These are phyloP conservation scores for Deinandra increscens DNA, from an alignment of 129 eudicot species.

Conservation along the genomic window DNA sequence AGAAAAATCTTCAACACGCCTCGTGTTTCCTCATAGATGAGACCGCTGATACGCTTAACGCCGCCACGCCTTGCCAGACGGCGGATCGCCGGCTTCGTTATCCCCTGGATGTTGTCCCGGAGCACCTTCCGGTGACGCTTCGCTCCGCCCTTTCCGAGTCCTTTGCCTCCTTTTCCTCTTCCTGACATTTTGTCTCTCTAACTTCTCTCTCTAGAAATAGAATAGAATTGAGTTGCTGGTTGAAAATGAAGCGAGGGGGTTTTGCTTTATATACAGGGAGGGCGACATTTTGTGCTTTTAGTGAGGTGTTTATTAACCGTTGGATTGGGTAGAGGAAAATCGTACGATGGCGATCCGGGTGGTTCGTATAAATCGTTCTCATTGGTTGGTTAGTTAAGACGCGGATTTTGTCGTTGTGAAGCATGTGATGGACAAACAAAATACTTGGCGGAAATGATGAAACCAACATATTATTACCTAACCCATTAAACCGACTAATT, in stretches of 20 bases:
- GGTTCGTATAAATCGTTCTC: neutral
- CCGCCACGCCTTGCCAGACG: neutral
- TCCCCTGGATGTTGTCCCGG: neutral
- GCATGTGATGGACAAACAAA: neutral
- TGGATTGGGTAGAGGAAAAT: neutral
- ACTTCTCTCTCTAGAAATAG: neutral
- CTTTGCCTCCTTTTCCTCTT: conserved; percentile 2
- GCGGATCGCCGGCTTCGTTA: neutral
- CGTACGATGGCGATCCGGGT: neutral
- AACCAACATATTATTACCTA: too few species aligned
- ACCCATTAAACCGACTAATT: too few species aligned
- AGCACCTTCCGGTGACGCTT: neutral
- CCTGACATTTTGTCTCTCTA: neutral
- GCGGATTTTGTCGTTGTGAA: neutral
- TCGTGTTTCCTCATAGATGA: neutral
- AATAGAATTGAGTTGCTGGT: neutral
- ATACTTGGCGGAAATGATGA: too few species aligned
- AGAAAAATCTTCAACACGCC: neutral
- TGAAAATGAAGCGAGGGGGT: neutral
- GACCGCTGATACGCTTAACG: neutral
- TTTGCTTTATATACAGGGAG: neutral
- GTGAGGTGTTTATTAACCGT: neutral
- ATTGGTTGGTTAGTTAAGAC: neutral
- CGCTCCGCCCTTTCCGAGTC: neutral
- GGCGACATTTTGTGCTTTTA: neutral